Base-by-base conservation (phyloP, 108 stramenopile genomes). In the Hondaea fermentalgiana region DNA sequence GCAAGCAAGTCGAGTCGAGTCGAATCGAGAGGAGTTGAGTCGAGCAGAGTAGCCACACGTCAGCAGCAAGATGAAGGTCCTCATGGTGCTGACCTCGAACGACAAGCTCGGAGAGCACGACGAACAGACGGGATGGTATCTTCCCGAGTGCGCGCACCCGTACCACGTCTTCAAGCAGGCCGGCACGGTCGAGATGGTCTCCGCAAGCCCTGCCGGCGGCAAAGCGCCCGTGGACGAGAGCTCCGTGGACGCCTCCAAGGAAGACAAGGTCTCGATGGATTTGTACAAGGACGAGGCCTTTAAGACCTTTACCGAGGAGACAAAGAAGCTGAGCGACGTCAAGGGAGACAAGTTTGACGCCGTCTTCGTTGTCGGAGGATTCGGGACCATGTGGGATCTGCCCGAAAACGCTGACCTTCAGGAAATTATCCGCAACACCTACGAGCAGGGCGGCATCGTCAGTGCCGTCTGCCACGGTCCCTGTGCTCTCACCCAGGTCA, bases 391-490 rank as follows among this genome's bases (percentile, higher is more conserved):
- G 89, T 91, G 88, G 23, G 91, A 92, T 58, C 91, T 91, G 87
- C 89, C 91, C 35, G 55, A 89, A 43, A 87, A 92, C 89, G n/a
- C 72, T 17, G 51, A n/a, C 16, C 49, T 92, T 19, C 83, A 90
- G 87, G 58, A 60, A 35, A 10, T 89, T 16, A 28, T 89, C 42
- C 83, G 60, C 72, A 57, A 53, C 49, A 87, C 91, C 5, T 89
- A 91, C 57, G 88, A 87, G 49, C n/a, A 64, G 8, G 91, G 91
- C n/a, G 89, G 89, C 25, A 44, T 90, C 45, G 89, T 92, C 19
- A 64, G 89, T 45, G 90, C 91, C 16, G 91, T 92, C 25, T 92
- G 91, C 89, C 91, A 92, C 87, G 91, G 91, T 35, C 89, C 91
- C 29, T 53, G 72, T 6, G 91, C 91, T 44, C 83, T 91, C 29